Percentiles rank a stretch among this genome's conserved stretches.
These are phyloP conservation scores for Amanita rubescens DNA, from an alignment of 768 basidiomycete species.

Conservation along the genomic window DNA sequence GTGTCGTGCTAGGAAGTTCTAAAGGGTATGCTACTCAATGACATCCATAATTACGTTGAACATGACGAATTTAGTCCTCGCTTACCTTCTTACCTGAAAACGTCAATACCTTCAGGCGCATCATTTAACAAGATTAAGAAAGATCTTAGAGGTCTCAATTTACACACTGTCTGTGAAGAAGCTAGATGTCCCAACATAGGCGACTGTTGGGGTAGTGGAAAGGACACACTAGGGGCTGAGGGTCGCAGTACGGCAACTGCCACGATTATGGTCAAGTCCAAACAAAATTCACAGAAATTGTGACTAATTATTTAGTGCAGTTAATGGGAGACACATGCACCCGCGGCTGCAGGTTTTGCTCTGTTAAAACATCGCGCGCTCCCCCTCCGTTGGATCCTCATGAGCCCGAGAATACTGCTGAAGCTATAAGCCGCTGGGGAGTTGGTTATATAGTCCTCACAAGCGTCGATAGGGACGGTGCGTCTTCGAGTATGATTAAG, in stretches of 20 bases:
- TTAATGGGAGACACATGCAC: conserved; percentile 99
- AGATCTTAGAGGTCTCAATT: conserved; percentile 82
- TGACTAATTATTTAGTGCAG: conserved; percentile 32
- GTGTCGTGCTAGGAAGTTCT: conserved; percentile 66
- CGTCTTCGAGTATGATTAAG: conserved; percentile 15
- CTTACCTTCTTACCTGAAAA: conserved; percentile 83
- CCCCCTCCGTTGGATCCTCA: conserved; percentile 92
- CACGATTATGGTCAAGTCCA: conserved; percentile 83
- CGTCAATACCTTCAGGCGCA: conserved; percentile 80
- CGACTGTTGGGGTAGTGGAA: conserved; percentile 96
- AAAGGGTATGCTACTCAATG: conserved; percentile 40
- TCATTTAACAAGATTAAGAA: conserved; percentile 93
- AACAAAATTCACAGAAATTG: conserved; percentile 1
- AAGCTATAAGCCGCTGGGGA: conserved; percentile 97
- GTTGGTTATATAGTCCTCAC: conserved; percentile 97
- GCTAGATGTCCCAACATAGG: conserved; percentile 98
- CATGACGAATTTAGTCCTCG: conserved; percentile 50
- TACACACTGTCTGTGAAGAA: conserved; percentile 98
- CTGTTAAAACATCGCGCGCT: conserved; percentile 85
- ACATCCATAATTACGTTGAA: neutral
- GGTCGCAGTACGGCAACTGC: conserved; percentile 85
- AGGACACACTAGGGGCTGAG: conserved; percentile 57
- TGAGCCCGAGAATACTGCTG: conserved; percentile 97
- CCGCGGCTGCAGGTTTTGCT: conserved; percentile 94
- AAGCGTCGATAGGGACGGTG: conserved; percentile 94